phyloP scores from a whole-genome alignment of 495 filamentous ascomycete species.

The Astrothelium subdiscretum region DNA sequence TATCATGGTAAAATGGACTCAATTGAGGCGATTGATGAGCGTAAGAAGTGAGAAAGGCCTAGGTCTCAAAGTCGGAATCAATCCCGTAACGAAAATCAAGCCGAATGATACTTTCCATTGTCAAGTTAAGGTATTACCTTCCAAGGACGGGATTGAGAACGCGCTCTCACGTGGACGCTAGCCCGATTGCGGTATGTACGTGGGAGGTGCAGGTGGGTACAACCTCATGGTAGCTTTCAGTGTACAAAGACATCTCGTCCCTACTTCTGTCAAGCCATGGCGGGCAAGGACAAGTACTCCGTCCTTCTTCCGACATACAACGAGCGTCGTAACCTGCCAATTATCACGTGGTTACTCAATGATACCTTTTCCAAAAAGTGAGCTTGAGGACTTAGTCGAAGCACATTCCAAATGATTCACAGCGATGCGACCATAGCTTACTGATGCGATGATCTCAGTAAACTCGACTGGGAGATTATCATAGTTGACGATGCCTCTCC shows the following conservation, averaged over 20 bases:
- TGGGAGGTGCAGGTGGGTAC: neutral
- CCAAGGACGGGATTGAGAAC: neutral
- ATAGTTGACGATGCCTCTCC: slow-evolving; percentile 97
- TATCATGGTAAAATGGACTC: too few species aligned
- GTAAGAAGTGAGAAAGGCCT: too few species aligned
- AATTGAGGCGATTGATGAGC: too few species aligned
- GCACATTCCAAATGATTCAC: neutral
- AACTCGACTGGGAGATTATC: slow-evolving; percentile 94
- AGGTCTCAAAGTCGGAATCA: too few species aligned
- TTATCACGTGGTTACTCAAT: slow-evolving; percentile 87
- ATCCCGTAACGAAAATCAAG: too few species aligned
- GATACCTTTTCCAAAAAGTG: slow-evolving; percentile 80
- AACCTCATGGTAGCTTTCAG: too few species aligned
- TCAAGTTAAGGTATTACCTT: too few species aligned
- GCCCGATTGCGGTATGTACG: too few species aligned
- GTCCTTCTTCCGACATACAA: slow-evolving; percentile 98
- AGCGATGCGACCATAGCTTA: neutral
- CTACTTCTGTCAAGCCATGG: slow-evolving; percentile 22
- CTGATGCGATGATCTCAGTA: slow-evolving; percentile 34
- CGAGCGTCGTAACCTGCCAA: slow-evolving; percentile 91
- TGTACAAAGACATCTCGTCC: neutral
- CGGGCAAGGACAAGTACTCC: slow-evolving; percentile 69
- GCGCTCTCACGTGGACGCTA: neutral
- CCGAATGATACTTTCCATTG: too few species aligned
- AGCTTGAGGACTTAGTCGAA: slow-evolving; percentile 6